Percentiles rank a stretch among this genome's conserved stretches.
Evolutionary conservation across 139 green algal genomes (phyloP).

Genomic region (Raphidocelis subcapitata): DNA sequence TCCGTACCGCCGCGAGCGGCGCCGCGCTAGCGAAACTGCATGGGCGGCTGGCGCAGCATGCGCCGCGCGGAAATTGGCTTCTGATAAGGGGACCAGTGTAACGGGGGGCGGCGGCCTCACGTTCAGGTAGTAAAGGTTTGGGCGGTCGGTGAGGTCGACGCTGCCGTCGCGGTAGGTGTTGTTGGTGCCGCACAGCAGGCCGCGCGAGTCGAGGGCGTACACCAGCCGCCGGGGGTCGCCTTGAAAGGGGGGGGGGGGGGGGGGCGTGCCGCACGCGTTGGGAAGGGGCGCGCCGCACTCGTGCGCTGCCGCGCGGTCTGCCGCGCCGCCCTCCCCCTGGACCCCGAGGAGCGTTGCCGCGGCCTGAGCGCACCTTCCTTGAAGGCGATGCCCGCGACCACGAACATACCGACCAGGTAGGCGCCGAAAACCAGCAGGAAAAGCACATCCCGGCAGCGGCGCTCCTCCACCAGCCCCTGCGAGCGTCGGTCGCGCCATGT

Average conservation of each 20-base stretch:
- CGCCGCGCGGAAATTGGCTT: no score
- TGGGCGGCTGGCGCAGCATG: no score
- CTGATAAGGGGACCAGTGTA: no score
- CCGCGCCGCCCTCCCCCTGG: not conserved
- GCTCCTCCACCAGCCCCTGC: slow-evolving; percentile 45
- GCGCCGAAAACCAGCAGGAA: slow-evolving; percentile 61
- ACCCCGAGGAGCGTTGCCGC: not conserved
- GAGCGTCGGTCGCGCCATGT: no score
- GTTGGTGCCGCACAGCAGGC: slow-evolving; percentile 59
- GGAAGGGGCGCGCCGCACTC: not conserved
- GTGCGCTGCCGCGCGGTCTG: not conserved
- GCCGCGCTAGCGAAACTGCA: no score
- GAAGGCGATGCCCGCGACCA: slow-evolving; percentile 59
- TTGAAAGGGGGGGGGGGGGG: slow-evolving; percentile 8
- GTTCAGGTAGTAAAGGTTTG: slow-evolving; percentile 77
- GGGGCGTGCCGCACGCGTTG: not conserved
- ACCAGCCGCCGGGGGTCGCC: slow-evolving; percentile 54
- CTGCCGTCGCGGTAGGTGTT: slow-evolving; percentile 45
- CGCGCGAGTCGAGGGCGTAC: slow-evolving; percentile 71
- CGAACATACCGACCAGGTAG: slow-evolving; percentile 77
- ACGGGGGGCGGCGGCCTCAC: no score
- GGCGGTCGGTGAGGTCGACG: slow-evolving; percentile 46
- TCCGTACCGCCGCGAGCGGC: no score
- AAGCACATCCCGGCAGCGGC: slow-evolving; percentile 63
- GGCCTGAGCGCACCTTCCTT: slow-evolving; percentile 32